phyloP scores from a whole-genome alignment of 306 rosid species.

The Glycine soja region DNA sequence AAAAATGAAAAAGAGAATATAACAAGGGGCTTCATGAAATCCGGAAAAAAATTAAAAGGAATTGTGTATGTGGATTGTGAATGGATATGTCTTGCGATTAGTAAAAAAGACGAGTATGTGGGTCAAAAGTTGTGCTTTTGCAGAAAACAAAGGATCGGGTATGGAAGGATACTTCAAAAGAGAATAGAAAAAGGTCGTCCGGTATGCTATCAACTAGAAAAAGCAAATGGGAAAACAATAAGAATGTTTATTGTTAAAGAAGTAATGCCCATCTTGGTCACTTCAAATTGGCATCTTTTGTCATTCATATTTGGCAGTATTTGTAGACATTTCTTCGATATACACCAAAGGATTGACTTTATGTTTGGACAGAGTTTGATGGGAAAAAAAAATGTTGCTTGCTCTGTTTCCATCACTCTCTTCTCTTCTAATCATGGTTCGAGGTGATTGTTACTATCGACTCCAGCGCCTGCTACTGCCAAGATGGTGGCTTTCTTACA shows the following conservation, averaged over 20 bases:
- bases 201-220: conserved; percentile 43
- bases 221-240: conserved; percentile 61
- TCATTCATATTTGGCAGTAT: conserved; percentile 39
- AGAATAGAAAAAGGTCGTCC: conserved; percentile 40
- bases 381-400: neutral
- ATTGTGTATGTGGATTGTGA: conserved; percentile 30
- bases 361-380: conserved; percentile 11
- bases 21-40: neutral
- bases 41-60: conserved; percentile 1
- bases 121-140: conserved; percentile 57
- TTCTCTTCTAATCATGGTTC: conserved; percentile 6
- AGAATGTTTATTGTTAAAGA: conserved; percentile 45
- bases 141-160: conserved; percentile 49
- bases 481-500: conserved; percentile 17
- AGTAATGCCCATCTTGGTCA: conserved; percentile 15
- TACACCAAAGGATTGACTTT: conserved; percentile 21
- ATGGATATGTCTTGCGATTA: conserved; percentile 37
- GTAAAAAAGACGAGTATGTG: conserved; percentile 37
- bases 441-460: conserved; percentile 16
- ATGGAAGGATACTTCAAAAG: conserved; percentile 44
- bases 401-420: neutral
- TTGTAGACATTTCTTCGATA: conserved; percentile 32
- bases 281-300: neutral
- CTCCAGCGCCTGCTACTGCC: conserved; percentile 35
- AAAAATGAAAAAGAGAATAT: conserved; percentile 14